These are phyloP conservation scores for Kazachstania psychrophila DNA, from an alignment of 805 yeast species.

Conservation along the genomic window DNA sequence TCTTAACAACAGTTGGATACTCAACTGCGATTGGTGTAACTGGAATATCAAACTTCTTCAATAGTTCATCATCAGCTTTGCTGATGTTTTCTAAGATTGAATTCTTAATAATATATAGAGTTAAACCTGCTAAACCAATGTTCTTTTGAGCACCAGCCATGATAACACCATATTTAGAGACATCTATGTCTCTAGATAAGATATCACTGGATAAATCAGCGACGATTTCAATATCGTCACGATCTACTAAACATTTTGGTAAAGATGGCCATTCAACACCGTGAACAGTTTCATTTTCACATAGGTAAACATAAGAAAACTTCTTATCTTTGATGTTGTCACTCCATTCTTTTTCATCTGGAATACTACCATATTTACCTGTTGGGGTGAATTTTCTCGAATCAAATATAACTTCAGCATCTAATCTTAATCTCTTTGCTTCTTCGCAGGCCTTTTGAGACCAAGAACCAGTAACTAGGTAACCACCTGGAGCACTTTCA, in stretches of 20 bases:
- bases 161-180: constrained; percentile 75
- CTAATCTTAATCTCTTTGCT: constrained; percentile 73
- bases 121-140: constrained; percentile 92
- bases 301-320: constrained; percentile 77
- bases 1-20: constrained; percentile 74
- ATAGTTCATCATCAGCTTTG: constrained; percentile 50
- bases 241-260: constrained; percentile 43
- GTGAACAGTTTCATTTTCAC: constrained; percentile 96
- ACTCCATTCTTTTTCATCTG: constrained; percentile 54
- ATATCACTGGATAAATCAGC: constrained; percentile 95
- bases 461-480: constrained; percentile 91
- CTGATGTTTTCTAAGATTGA: constrained; percentile 47
- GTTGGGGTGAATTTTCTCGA: constrained; percentile 40
- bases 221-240: constrained; percentile 62
- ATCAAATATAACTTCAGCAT: constrained; percentile 58
- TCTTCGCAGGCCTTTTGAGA: constrained; percentile 82
- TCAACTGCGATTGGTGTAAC: constrained; percentile 83
- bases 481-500: constrained; percentile 70
- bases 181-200: constrained; percentile 70
- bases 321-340: constrained; percentile 38
- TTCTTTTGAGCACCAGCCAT: constrained; percentile 99
- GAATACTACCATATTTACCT: constrained; percentile 60
- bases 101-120: constrained; percentile 84
- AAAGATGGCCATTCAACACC: constrained; percentile 72
- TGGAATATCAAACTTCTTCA: constrained; percentile 55